Base-by-base conservation (phyloP, 75 land plant genomes). In the Pinus tabuliformis region DNA sequence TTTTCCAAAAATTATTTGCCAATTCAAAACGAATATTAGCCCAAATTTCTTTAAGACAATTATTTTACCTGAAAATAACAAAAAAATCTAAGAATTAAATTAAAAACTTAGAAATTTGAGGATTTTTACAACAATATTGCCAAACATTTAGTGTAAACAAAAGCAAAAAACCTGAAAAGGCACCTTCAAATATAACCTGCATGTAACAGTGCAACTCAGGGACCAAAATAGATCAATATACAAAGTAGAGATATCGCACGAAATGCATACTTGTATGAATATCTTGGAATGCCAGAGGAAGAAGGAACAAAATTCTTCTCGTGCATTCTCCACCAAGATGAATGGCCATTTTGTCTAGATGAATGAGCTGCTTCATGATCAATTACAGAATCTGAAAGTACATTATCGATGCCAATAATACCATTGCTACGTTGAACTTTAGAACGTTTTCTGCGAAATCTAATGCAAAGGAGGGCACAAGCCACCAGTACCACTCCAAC, bases 201-300 rank as follows among this genome's bases (percentile, higher is more conserved):
- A 49, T 49, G 54, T 49, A 49, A 49, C 54, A 49, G 12, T 49
- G 54, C 12, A 49, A 9, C 54, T 49, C 13, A 1, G 56, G 54
- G 15, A n/a, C 14, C 52, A 57, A 12, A 73, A 30, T 24, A 9
- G n/a, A 73, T 54, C 72, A 73, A 63, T 62, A 74, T 33, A 57
- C 33, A 74, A 57, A 26, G 2, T 20, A 59, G 18, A 73, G 21
- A 73, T 73, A 74, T 42, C 42, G 18, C 13, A 52, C 15, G 62
- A 72, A 57, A 3, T 20, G 22, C 89, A 65, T 91, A 95, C 98
- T 91, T 93, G 89, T 93, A 93, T 17, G 83, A 57, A 81, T 94
- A 95, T 83, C 81, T 89, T 72, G 85, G 93, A 18, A 93, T 83
- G 13, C 98, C 96, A 24, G 97, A 92, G 6, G 83, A 76, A 77